Evolutionary conservation across 1,139 yeast genomes (phyloP).

Genomic region (Yamadazyma siamensis): DNA sequence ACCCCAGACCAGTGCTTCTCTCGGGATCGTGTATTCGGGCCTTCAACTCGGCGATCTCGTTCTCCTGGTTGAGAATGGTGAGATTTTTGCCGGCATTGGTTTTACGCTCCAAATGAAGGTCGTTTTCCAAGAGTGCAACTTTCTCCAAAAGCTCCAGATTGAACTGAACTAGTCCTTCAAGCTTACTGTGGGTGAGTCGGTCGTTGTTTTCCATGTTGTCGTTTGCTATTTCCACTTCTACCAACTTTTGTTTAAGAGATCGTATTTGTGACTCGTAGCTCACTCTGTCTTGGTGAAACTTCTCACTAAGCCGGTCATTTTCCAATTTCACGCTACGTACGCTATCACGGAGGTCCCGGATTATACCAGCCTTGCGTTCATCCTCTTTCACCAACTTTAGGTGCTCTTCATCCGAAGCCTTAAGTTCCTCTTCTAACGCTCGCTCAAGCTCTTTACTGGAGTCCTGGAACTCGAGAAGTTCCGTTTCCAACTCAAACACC

Average conservation of each 20-base stretch:
- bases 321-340: slow-evolving; percentile 17
- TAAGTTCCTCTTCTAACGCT: slow-evolving; percentile 43
- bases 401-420: slow-evolving; percentile 28
- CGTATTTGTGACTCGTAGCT: slow-evolving; percentile 21
- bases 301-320: slow-evolving; percentile 21
- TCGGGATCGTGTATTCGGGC: background rate
- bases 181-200: slow-evolving; percentile 29
- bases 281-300: slow-evolving; percentile 13
- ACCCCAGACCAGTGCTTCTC: background rate
- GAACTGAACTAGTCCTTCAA: slow-evolving; percentile 33
- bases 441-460: slow-evolving; percentile 42
- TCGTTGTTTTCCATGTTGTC: slow-evolving; percentile 42
- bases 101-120: slow-evolving; percentile 32
- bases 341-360: slow-evolving; percentile 5
- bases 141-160: slow-evolving; percentile 42
- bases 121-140: slow-evolving; percentile 41
- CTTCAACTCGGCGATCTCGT: slow-evolving; percentile 24
- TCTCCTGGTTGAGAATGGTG: slow-evolving; percentile 35
- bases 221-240: slow-evolving; percentile 38
- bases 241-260: slow-evolving; percentile 29
- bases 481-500: slow-evolving; percentile 35
- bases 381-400: slow-evolving; percentile 14
- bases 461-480: slow-evolving; percentile 40
- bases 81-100: slow-evolving; percentile 29
- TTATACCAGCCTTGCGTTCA: slow-evolving; percentile 3